Evolutionary conservation across 108 stramenopile genomes (phyloP), one percentile per base, ranked within the genome.

Genomic region (Stephanodiscus minutulus): DNA sequence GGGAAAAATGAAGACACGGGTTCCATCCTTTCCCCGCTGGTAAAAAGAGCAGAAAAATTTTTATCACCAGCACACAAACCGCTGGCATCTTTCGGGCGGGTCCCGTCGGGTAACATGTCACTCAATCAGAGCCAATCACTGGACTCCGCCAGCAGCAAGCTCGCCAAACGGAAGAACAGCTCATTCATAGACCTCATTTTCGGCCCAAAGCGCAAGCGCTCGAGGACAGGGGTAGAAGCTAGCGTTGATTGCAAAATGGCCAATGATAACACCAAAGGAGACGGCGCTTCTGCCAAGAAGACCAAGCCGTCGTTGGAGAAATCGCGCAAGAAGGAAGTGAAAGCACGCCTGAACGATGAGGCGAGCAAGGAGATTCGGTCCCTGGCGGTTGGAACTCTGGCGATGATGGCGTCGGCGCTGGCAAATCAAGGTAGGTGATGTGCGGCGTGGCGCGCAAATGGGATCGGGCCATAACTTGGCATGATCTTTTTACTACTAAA

Each of bases 351-450:
- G 18, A 66, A 77, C 44, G 70, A 53, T 13, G 85, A 86, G 73
- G 79, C 81, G 9, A 68, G 53, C 17, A 73, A 44, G 70, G 87
- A 91, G 63, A 70, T 83, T 48, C 60, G 56, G 39, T 75, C 85
- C n/a, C 59, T 92, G 44, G 70, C 85, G 13, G 62, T 94, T 15
- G 93, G 90, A 33, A 86, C 86, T 6, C 33, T 87, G 10, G 93
- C 93, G 0, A 82, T 94, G 84, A 69, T 94, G 60, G 84, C 68
- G 5, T 90, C 89, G 24, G 83, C 89, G 10, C 64, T 85, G 46
- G 74, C 83, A 31, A 94, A 94, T 81, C 88, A 90, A 83, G 86
- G 86, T 86, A 74, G 49, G 72, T 66, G 25, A 7, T 15, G 61
- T 17, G 18, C 9, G 8, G n/a, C 41, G 29, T 17, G n/a, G n/a